A percentile compares a stretch with the other conserved stretches of the same genome.
Conservation (phyloP, 176 grass and related monocot genomes). For the Urochloa ruziziensis region DNA sequence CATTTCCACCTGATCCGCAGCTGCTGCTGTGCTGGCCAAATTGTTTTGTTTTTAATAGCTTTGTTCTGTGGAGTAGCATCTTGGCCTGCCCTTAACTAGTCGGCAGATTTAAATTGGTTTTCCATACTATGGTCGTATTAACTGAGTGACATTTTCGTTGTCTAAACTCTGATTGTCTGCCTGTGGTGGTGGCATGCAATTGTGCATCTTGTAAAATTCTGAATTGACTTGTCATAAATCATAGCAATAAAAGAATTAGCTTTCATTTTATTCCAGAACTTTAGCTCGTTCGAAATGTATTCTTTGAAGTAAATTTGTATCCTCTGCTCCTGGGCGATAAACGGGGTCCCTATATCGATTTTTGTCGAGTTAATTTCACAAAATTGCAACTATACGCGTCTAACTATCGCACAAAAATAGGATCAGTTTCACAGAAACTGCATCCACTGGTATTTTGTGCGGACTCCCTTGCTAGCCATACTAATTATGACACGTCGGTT, state of each 20-base stretch:
- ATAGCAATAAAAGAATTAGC: neutral
- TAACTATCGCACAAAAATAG: too few species aligned
- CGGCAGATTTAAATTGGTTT: slow-evolving; percentile 29
- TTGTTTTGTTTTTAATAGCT: slow-evolving; percentile 27
- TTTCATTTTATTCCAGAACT: neutral
- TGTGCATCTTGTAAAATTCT: neutral
- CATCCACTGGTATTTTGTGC: too few species aligned
- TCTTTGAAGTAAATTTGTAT: neutral
- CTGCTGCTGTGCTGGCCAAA: slow-evolving; percentile 20
- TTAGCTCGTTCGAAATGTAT: neutral
- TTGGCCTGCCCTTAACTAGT: slow-evolving; percentile 37
- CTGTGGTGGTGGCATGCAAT: neutral
- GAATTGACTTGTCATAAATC: neutral
- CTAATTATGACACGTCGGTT: too few species aligned
- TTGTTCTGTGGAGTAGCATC: slow-evolving; percentile 18
- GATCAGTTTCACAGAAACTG: too few species aligned
- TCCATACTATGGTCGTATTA: slow-evolving; percentile 14
- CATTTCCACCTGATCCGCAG: slow-evolving; percentile 32
- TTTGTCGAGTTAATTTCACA: too few species aligned
- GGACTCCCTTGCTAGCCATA: too few species aligned
- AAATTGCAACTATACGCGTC: too few species aligned
- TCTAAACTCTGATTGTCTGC: neutral
- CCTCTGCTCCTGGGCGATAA: too few species aligned
- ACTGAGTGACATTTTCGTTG: slow-evolving; percentile 17
- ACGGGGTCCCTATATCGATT: too few species aligned